phyloP scores from a whole-genome alignment of 768 basidiomycete species.

The Trametes cingulata region DNA sequence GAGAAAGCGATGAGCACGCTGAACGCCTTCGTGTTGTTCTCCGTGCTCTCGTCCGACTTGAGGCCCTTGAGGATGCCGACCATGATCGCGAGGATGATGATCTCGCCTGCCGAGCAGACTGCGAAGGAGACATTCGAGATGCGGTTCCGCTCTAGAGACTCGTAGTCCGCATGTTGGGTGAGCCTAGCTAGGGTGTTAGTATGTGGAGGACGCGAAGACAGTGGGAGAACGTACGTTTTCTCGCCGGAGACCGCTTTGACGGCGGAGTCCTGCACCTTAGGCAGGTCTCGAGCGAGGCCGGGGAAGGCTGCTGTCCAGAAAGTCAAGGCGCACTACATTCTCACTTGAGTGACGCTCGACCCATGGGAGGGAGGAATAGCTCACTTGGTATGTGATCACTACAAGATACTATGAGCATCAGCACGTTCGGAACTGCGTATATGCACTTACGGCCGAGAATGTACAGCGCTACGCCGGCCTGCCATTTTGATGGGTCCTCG shows the following conservation, averaged over 20 bases:
- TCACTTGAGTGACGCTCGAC: not conserved
- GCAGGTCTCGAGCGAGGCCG: constrained; percentile 68
- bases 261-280: constrained; percentile 61
- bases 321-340: constrained; percentile 60
- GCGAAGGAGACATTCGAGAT: constrained; percentile 78
- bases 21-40: constrained; percentile 76
- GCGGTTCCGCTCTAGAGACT: constrained; percentile 68
- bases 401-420: constrained; percentile 1
- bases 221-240: constrained; percentile 46
- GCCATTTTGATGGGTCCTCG: constrained; percentile 63
- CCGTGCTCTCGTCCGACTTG: constrained; percentile 57
- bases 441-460: constrained; percentile 57
- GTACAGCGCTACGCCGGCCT: constrained; percentile 59
- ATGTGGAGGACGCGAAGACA: not conserved
- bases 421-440: too few species aligned
- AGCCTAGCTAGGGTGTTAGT: constrained; percentile 40
- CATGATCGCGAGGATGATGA: constrained; percentile 70
- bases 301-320: constrained; percentile 88
- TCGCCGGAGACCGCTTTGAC: constrained; percentile 38
- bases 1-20: constrained; percentile 78
- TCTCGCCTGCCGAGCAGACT: constrained; percentile 67
- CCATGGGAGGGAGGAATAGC: not conserved
- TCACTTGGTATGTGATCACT: constrained; percentile 75
- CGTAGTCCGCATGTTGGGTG: constrained; percentile 52
- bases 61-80: constrained; percentile 73